Conservation (phyloP, 2,329 filamentous ascomycete genomes). For the Xylariaceae sp. region DNA sequence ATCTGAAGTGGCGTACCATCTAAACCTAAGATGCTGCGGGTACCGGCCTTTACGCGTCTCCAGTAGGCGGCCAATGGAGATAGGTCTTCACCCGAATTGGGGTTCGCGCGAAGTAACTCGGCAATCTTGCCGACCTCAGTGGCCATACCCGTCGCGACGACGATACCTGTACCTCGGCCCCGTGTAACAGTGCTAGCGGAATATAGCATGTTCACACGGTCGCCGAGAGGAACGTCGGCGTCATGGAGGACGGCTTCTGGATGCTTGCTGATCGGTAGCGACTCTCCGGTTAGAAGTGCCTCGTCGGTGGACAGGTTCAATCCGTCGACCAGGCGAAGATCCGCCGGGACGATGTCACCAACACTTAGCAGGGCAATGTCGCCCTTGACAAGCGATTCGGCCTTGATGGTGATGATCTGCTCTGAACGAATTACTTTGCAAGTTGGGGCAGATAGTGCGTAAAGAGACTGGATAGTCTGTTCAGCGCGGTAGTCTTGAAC, state of each 20-base stretch:
- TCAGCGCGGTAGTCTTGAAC: slow-evolving; percentile 64
- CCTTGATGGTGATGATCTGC: slow-evolving; percentile 53
- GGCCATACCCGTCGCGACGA: slow-evolving; percentile 70
- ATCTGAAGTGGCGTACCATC: slow-evolving; percentile 83
- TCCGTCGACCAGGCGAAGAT: slow-evolving; percentile 65
- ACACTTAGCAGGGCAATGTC: slow-evolving; percentile 65
- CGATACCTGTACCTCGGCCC: slow-evolving; percentile 69
- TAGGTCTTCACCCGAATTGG: slow-evolving; percentile 53
- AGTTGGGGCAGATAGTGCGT: slow-evolving; percentile 60
- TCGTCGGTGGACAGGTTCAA: slow-evolving; percentile 79
- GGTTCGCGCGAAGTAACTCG: slow-evolving; percentile 64
- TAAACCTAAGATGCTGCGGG: slow-evolving; percentile 61
- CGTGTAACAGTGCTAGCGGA: slow-evolving; percentile 73
- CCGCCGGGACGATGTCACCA: slow-evolving; percentile 71
- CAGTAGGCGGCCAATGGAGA: slow-evolving; percentile 48
- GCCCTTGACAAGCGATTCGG: slow-evolving; percentile 63
- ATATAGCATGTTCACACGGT: slow-evolving; percentile 72
- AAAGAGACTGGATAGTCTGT: slow-evolving; percentile 63
- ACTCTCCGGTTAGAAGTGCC: slow-evolving; percentile 74
- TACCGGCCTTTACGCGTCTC: slow-evolving; percentile 46
- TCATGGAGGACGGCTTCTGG: slow-evolving; percentile 58
- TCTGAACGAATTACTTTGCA: slow-evolving; percentile 62
- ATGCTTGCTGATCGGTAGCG: slow-evolving; percentile 68
- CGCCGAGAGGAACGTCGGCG: slow-evolving; percentile 63
- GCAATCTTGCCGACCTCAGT: slow-evolving; percentile 79